Evolutionary conservation across 371 early-diverging fungal genomes (phyloP).

Genomic region (Mortierella sp.): DNA sequence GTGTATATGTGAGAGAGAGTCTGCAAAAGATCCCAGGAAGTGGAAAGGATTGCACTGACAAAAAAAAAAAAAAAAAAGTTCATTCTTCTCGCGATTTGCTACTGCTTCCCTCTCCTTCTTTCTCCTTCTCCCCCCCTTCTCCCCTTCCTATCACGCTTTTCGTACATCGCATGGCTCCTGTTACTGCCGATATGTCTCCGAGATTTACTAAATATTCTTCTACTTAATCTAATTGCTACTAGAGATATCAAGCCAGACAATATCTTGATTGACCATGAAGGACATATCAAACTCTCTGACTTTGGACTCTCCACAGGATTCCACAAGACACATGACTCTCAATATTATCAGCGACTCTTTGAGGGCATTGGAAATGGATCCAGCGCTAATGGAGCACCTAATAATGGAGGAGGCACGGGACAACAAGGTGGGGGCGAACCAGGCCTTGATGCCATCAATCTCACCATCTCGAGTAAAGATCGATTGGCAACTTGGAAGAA

Average conservation of each 20-base stretch:
- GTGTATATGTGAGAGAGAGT: neutral
- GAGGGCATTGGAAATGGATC: conserved; percentile 61
- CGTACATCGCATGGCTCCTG: no score
- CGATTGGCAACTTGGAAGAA: conserved; percentile 95
- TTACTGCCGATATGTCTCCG: neutral
- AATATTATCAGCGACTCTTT: conserved; percentile 81
- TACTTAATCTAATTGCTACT: neutral
- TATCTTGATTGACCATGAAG: conserved; percentile 80
- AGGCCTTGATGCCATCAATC: conserved; percentile 76
- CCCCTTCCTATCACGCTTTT: no score
- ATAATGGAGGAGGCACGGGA: neutral
- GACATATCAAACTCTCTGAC: conserved; percentile 90
- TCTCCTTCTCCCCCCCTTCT: conserved; percentile 9
- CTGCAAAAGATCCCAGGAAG: neutral
- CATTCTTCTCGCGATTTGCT: neutral
- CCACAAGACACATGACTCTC: conserved; percentile 94
- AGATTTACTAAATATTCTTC: conserved; percentile 1
- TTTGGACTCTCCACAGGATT: conserved; percentile 98
- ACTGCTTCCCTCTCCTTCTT: neutral
- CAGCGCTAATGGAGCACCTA: conserved; percentile 14
- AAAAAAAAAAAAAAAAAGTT: neutral
- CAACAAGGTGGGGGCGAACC: conserved; percentile 37
- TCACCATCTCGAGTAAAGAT: conserved; percentile 78
- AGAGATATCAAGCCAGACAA: conserved; percentile 89
- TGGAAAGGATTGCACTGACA: neutral